These are phyloP conservation scores for Macrolepiota albuminosa DNA, from an alignment of 768 basidiomycete species.

Conservation along the genomic window DNA sequence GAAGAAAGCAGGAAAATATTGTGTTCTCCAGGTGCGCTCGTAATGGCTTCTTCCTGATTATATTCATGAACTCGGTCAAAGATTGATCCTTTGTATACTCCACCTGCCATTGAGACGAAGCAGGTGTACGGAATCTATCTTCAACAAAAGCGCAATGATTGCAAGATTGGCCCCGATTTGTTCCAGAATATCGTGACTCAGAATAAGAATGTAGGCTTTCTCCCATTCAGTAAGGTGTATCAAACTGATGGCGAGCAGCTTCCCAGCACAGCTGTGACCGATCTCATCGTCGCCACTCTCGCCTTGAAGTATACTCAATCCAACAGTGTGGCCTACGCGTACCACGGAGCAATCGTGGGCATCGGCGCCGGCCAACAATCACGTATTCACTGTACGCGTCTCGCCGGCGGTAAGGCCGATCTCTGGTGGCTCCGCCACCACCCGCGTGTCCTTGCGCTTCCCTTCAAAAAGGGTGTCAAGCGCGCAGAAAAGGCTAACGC, in stretches of 20 bases:
- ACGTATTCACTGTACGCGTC: slow-evolving; percentile 97
- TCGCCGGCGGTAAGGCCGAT: slow-evolving; percentile 97
- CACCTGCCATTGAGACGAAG: slow-evolving; percentile 80
- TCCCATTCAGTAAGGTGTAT: background rate
- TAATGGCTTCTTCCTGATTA: background rate
- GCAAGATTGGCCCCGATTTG: slow-evolving; percentile 73
- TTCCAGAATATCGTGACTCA: slow-evolving; percentile 88
- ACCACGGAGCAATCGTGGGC: slow-evolving; percentile 87
- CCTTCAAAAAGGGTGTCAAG: slow-evolving; percentile 97
- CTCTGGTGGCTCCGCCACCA: slow-evolving; percentile 99
- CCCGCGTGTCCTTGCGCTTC: slow-evolving; percentile 84
- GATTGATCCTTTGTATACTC: slow-evolving; percentile 86
- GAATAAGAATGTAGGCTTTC: slow-evolving; percentile 70
- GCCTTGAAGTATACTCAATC: slow-evolving; percentile 99
- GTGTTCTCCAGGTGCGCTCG: slow-evolving; percentile 76
- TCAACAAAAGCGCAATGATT: slow-evolving; percentile 88
- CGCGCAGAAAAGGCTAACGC: slow-evolving; percentile 98
- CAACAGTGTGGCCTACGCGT: slow-evolving; percentile 95
- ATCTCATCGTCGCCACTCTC: slow-evolving; percentile 93
- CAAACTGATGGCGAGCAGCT: slow-evolving; percentile 44
- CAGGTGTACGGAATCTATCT: slow-evolving; percentile 92
- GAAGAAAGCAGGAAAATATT: slow-evolving; percentile 99
- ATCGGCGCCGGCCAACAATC: slow-evolving; percentile 98
- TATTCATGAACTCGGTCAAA: slow-evolving; percentile 25
- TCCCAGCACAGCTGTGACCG: slow-evolving; percentile 71